A percentile compares a stretch with the other conserved stretches of the same genome.
These are phyloP conservation scores for Leccinum aurantiacum DNA, from an alignment of 768 basidiomycete species.

Conservation along the genomic window DNA sequence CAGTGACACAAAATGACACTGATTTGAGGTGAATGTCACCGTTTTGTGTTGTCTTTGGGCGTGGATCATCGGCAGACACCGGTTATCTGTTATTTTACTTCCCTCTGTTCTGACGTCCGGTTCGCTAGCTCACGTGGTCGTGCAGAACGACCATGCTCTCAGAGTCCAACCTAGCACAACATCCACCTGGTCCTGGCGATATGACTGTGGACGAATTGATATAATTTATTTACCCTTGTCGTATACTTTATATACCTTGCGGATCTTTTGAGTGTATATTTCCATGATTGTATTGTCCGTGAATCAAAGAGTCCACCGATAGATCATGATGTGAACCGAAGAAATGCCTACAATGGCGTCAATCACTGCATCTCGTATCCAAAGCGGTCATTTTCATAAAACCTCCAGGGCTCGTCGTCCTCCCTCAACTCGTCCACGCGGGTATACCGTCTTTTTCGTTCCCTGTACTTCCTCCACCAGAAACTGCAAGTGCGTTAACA, in stretches of 20 bases:
- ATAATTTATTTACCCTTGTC: conserved; percentile 15
- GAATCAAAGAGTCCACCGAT: too few relatives aligned
- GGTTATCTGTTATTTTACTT: too few relatives aligned
- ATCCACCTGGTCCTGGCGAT: conserved; percentile 42
- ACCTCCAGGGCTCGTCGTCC: conserved; percentile 33
- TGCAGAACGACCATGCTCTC: background rate
- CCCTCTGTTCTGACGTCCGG: too few relatives aligned
- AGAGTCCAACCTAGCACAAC: conserved; percentile 23
- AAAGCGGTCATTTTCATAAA: conserved; percentile 20
- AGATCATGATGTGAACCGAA: too few relatives aligned
- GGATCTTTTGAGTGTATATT: background rate
- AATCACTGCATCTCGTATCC: conserved; percentile 18
- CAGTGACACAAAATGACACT: too few relatives aligned
- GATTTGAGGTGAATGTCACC: too few relatives aligned
- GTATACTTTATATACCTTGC: conserved; percentile 15
- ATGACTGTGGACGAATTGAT: conserved; percentile 53
- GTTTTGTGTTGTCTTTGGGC: too few relatives aligned
- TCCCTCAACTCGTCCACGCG: conserved; percentile 31
- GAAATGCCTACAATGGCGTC: conserved; percentile 3
- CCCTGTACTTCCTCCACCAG: conserved; percentile 30
- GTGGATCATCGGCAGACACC: too few relatives aligned
- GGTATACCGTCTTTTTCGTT: conserved; percentile 21
- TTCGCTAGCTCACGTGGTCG: too few relatives aligned
- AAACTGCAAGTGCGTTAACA: conserved; percentile 16
- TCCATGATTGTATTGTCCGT: background rate